Evolutionary conservation across 2,329 filamentous ascomycete species (phyloP).

Genomic region (Rugonectria rugulosa): DNA sequence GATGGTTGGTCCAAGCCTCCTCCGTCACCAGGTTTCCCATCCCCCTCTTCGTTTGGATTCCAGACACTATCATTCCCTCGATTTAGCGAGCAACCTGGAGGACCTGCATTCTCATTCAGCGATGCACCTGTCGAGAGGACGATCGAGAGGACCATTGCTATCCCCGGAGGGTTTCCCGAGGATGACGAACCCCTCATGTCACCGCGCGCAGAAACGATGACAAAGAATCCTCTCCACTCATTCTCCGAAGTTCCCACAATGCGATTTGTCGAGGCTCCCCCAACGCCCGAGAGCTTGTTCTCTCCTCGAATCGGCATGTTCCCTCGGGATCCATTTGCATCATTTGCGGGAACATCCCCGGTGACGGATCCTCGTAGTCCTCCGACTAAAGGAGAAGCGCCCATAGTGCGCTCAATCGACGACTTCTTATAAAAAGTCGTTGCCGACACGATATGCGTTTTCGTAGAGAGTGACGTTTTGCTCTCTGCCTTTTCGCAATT

Average conservation of each 20-base stretch:
- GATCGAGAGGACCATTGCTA: constrained; percentile 47
- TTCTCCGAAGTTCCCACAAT: constrained; percentile 54
- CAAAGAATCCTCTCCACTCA: constrained; percentile 69
- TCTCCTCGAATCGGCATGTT: constrained; percentile 62
- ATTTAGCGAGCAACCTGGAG: constrained; percentile 28
- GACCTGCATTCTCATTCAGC: constrained; percentile 15
- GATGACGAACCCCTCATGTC: constrained; percentile 71
- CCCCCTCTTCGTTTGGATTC: constrained; percentile 51
- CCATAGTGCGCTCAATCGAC: constrained; percentile 80
- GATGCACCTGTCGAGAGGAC: constrained; percentile 43
- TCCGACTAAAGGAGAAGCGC: constrained; percentile 75
- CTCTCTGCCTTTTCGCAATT: constrained; percentile 10
- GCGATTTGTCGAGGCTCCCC: constrained; percentile 60
- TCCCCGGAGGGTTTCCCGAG: constrained; percentile 46
- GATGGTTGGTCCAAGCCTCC: constrained; percentile 48
- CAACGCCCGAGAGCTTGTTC: constrained; percentile 62
- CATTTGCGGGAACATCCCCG: constrained; percentile 60
- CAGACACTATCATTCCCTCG: constrained; percentile 45
- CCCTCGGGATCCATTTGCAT: constrained; percentile 59
- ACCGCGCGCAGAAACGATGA: constrained; percentile 76
- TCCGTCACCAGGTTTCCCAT: constrained; percentile 54
- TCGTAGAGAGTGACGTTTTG: not conserved
- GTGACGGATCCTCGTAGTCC: constrained; percentile 75
- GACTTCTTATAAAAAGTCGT: constrained; percentile 67
- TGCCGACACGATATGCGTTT: not conserved